phyloP scores from a whole-genome alignment of 768 basidiomycete species.

The Leccinellum luteum region DNA sequence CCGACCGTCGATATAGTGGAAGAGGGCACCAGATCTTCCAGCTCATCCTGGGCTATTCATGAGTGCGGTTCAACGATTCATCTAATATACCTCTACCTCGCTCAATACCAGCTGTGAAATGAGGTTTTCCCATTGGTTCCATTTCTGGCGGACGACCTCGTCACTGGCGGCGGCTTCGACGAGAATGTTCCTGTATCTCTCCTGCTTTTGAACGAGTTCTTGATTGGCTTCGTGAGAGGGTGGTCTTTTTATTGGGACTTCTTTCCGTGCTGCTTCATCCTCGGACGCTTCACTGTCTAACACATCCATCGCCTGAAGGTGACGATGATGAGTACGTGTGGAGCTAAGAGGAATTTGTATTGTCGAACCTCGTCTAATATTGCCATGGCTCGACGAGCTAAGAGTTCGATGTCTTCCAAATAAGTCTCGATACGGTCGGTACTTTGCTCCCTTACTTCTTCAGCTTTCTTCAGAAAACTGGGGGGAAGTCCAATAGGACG shows the following conservation, averaged over 20 bases:
- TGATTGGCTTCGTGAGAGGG: slow-evolving; percentile 80
- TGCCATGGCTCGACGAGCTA: slow-evolving; percentile 58
- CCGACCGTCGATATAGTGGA: slow-evolving; percentile 44
- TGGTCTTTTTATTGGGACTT: slow-evolving; percentile 44
- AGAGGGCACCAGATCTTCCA: slow-evolving; percentile 69
- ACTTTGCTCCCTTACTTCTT: slow-evolving; percentile 83
- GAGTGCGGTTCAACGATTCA: background rate
- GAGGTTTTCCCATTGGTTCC: slow-evolving; percentile 81
- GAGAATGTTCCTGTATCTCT: slow-evolving; percentile 70
- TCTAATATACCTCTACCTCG: slow-evolving; percentile 37
- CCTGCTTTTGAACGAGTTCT: slow-evolving; percentile 67
- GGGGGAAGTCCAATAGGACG: slow-evolving; percentile 86
- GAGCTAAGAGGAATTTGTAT: background rate
- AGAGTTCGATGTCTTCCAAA: slow-evolving; percentile 67
- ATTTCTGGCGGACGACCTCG: slow-evolving; percentile 72
- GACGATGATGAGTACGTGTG: background rate
- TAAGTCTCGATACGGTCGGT: slow-evolving; percentile 65
- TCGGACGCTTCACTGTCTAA: slow-evolving; percentile 89
- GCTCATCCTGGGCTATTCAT: slow-evolving; percentile 44
- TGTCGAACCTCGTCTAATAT: slow-evolving; percentile 71
- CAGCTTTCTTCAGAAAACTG: slow-evolving; percentile 79
- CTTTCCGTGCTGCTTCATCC: slow-evolving; percentile 67
- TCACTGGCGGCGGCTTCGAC: slow-evolving; percentile 74
- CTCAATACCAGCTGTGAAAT: slow-evolving; percentile 71
- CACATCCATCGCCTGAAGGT: slow-evolving; percentile 74